Percentiles rank a stretch among this genome's conserved stretches.
These are phyloP conservation scores for Leptosphaerulina australis DNA, from an alignment of 2,329 filamentous ascomycete species.

Conservation along the genomic window DNA sequence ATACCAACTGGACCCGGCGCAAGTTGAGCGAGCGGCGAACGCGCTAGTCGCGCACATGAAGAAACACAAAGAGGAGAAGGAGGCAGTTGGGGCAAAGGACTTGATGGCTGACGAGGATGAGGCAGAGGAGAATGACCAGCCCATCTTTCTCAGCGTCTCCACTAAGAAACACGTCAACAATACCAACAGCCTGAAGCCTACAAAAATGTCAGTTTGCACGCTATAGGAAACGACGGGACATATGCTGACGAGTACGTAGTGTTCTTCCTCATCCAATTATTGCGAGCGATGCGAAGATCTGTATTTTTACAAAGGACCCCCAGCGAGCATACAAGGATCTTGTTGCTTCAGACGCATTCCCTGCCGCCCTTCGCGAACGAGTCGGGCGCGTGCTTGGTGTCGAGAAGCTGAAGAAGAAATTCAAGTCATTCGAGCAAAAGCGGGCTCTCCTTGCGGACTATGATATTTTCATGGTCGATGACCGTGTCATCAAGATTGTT, in stretches of 20 bases:
- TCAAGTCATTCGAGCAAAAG: slow-evolving; percentile 80
- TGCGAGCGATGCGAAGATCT: slow-evolving; percentile 71
- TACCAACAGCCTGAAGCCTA: slow-evolving; percentile 79
- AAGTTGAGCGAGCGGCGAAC: slow-evolving; percentile 65
- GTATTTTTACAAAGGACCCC: slow-evolving; percentile 81
- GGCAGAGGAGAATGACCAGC: slow-evolving; percentile 54
- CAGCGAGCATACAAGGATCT: slow-evolving; percentile 92
- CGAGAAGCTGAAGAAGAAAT: slow-evolving; percentile 86
- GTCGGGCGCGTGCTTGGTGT: slow-evolving; percentile 73
- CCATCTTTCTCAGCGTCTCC: slow-evolving; percentile 67
- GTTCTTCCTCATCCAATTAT: slow-evolving; percentile 75
- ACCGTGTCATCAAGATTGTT: slow-evolving; percentile 75
- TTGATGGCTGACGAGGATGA: slow-evolving; percentile 57
- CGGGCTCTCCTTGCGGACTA: slow-evolving; percentile 84
- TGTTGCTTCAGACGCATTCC: slow-evolving; percentile 69
- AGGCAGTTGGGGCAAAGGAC: slow-evolving; percentile 59
- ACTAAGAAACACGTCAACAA: slow-evolving; percentile 73
- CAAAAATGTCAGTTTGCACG: slow-evolving; percentile 65
- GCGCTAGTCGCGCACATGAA: slow-evolving; percentile 65
- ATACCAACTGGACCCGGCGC: slow-evolving; percentile 53
- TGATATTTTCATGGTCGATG: slow-evolving; percentile 92
- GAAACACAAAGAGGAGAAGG: slow-evolving; percentile 55
- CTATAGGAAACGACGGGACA: background rate
- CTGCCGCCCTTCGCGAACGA: slow-evolving; percentile 54
- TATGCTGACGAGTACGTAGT: slow-evolving; percentile 34